phyloP scores from a whole-genome alignment of 257 asterid species.

The Solanum appendiculatum region DNA sequence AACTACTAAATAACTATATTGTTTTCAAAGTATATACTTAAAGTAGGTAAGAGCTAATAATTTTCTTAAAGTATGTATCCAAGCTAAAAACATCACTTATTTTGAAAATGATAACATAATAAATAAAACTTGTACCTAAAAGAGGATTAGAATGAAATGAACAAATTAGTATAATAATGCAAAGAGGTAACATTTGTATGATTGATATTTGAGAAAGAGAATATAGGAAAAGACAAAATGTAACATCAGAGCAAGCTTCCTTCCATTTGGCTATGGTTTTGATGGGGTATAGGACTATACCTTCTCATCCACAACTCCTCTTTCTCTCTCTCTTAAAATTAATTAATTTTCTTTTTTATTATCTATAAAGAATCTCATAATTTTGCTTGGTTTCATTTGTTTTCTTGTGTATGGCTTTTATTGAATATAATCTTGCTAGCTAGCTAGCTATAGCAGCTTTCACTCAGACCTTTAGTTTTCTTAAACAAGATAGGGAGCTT shows the following conservation, averaged over 20 bases:
- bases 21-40: neutral
- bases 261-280: conserved; percentile 42
- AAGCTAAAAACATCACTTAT: neutral
- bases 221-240: conserved; percentile 69
- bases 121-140: neutral
- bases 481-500: conserved; percentile 1
- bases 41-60: neutral
- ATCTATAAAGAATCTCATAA: conserved; percentile 7
- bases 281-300: conserved; percentile 34
- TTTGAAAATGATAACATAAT: neutral
- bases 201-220: conserved; percentile 22
- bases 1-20: too few species aligned
- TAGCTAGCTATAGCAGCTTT: conserved; percentile 32
- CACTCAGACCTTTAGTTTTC: conserved; percentile 36
- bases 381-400: conserved; percentile 17
- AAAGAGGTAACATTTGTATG: conserved; percentile 25
- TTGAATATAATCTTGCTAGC: conserved; percentile 25
- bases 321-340: conserved; percentile 9
- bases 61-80: neutral
- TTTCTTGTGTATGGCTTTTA: conserved; percentile 53
- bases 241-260: conserved; percentile 52
- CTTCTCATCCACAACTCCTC: conserved; percentile 63
- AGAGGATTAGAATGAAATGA: neutral
- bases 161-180: neutral
- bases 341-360: neutral